phyloP scores from a whole-genome alignment of 2,329 filamentous ascomycete genomes.

The Colletotrichum sp. region DNA sequence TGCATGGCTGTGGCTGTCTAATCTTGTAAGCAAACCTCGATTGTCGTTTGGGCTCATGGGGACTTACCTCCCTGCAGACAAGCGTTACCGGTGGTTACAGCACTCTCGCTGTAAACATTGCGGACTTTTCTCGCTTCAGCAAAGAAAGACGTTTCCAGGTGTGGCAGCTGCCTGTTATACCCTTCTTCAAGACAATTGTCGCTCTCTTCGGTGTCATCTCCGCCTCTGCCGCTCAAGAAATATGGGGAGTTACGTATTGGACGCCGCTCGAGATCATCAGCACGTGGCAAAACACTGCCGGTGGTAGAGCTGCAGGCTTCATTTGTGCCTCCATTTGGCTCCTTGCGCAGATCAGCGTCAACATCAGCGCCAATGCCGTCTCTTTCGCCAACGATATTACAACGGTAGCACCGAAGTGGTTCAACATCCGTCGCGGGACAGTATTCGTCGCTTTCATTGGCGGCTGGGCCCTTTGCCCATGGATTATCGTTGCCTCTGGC shows the following conservation, averaged over 20 bases:
- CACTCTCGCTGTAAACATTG: slow-evolving; percentile 55
- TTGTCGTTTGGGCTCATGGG: neutral
- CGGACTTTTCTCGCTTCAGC: slow-evolving; percentile 38
- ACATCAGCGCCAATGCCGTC: neutral
- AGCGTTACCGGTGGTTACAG: slow-evolving; percentile 54
- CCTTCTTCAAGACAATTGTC: neutral
- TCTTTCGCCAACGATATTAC: neutral
- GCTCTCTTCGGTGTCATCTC: neutral
- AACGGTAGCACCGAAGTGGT: neutral
- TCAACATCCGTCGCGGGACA: neutral
- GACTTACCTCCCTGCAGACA: neutral
- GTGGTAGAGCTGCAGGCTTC: neutral
- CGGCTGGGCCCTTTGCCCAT: slow-evolving; percentile 36
- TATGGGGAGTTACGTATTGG: neutral
- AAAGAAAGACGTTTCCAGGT: slow-evolving; percentile 49
- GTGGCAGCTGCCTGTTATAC: slow-evolving; percentile 25
- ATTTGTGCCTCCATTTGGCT: neutral
- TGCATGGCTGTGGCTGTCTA: neutral
- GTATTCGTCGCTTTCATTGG: neutral
- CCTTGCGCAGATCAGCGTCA: neutral
- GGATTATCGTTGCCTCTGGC: slow-evolving; percentile 37
- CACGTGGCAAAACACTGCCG: neutral
- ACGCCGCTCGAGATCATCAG: neutral
- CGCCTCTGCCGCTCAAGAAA: neutral
- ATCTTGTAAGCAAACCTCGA: neutral